Evolutionary conservation across 768 basidiomycete genomes (phyloP).

Genomic region (Boletus edulis): DNA sequence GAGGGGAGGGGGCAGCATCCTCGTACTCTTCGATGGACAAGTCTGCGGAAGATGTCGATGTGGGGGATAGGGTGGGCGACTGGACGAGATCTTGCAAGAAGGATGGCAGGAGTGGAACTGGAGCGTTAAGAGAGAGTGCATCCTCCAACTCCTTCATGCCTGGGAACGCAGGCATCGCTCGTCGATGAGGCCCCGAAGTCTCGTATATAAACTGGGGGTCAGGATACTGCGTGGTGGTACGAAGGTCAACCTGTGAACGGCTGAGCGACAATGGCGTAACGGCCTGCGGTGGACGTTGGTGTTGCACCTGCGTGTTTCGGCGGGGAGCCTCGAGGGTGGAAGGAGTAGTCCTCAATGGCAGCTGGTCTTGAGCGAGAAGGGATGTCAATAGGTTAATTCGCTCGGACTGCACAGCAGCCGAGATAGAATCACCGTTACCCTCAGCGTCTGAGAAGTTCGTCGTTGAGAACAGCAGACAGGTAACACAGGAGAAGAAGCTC

Average conservation of each 20-base stretch:
- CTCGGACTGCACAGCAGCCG: constrained; percentile 80
- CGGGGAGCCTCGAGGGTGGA: constrained; percentile 25
- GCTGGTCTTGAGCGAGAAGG: constrained; percentile 60
- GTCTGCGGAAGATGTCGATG: constrained; percentile 65
- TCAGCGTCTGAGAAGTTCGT: constrained; percentile 60
- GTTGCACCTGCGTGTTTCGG: constrained; percentile 48
- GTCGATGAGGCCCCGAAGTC: constrained; percentile 47
- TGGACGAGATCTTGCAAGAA: constrained; percentile 76
- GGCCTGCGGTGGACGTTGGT: constrained; percentile 39
- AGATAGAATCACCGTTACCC: constrained; percentile 86
- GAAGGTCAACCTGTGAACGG: constrained; percentile 47
- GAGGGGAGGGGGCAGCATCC: constrained; percentile 32
- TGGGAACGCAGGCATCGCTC: constrained; percentile 40
- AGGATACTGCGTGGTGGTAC: constrained; percentile 42
- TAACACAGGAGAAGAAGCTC: constrained; percentile 29
- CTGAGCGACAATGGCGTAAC: constrained; percentile 36
- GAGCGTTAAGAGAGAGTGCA: constrained; percentile 31
- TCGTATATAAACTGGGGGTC: constrained; percentile 64
- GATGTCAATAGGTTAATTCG: constrained; percentile 77
- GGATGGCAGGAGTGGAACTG: constrained; percentile 63
- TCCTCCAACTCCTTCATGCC: constrained; percentile 24
- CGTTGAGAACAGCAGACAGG: constrained; percentile 7
- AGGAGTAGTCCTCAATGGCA: constrained; percentile 21
- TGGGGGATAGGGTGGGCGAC: constrained; percentile 62
- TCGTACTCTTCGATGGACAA: constrained; percentile 59